These are phyloP conservation scores for Croton laevigatus DNA, from an alignment of 441 rosid genomes.

Conservation along the genomic window DNA sequence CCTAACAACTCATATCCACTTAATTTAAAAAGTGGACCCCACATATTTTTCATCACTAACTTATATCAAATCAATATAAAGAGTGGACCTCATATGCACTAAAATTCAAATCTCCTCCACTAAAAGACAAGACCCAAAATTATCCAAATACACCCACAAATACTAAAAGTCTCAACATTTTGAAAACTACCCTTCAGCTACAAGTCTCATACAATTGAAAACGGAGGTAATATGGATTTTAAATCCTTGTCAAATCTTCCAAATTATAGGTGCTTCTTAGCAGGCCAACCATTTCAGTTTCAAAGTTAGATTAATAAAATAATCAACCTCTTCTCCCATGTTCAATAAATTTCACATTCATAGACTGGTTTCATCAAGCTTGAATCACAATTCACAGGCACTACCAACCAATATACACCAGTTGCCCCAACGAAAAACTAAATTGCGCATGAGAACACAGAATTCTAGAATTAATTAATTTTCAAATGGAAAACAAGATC, in stretches of 20 bases:
- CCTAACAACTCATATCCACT: too few relatives aligned
- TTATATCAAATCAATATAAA: too few relatives aligned
- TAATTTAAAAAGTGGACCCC: too few relatives aligned
- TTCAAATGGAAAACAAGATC: background rate
- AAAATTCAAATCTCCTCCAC: too few relatives aligned
- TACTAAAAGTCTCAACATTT: too few relatives aligned
- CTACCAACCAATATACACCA: conserved; percentile 1
- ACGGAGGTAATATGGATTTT: too few relatives aligned
- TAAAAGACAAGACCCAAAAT: too few relatives aligned
- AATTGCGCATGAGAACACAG: conserved; percentile 6
- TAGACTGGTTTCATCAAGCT: background rate
- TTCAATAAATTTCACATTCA: background rate
- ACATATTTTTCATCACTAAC: too few relatives aligned
- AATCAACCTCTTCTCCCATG: background rate
- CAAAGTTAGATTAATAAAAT: conserved; percentile 4
- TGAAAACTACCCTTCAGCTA: too few relatives aligned
- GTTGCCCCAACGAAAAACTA: conserved; percentile 1
- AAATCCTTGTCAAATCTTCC: background rate
- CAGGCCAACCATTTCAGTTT: background rate
- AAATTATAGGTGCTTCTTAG: background rate
- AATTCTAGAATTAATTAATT: background rate
- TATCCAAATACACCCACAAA: too few relatives aligned
- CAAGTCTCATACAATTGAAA: too few relatives aligned
- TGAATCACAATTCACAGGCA: background rate
- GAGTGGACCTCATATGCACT: too few relatives aligned